Evolutionary conservation across 2,329 filamentous ascomycete species (phyloP).

Genomic region (Fusarium lyarnte): DNA sequence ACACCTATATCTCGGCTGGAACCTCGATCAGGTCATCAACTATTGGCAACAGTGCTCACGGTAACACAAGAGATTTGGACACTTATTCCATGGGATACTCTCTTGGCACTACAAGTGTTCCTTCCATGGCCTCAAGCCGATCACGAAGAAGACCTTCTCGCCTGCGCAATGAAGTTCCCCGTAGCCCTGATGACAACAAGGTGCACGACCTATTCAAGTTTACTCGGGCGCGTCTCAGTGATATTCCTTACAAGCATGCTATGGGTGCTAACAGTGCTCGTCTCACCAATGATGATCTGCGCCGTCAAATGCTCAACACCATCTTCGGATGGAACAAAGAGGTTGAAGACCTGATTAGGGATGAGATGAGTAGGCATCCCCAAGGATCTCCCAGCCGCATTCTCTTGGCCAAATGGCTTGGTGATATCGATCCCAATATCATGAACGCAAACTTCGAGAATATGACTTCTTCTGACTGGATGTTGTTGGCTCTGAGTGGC

Average conservation of each 20-base stretch:
- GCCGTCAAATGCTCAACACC: constrained; percentile 88
- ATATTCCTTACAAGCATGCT: constrained; percentile 82
- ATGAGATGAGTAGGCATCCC: constrained; percentile 82
- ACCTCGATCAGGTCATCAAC: constrained; percentile 56
- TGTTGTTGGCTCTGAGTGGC: constrained; percentile 89
- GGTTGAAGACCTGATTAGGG: constrained; percentile 80
- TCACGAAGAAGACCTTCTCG: constrained; percentile 68
- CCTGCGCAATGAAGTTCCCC: constrained; percentile 81
- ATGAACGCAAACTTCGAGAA: constrained; percentile 83
- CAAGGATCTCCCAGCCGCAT: constrained; percentile 80
- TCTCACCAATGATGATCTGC: constrained; percentile 80
- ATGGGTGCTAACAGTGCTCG: constrained; percentile 65
- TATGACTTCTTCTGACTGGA: constrained; percentile 97
- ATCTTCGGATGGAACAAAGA: constrained; percentile 97
- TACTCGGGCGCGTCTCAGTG: constrained; percentile 80
- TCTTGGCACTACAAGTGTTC: constrained; percentile 48
- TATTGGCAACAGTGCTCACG: constrained; percentile 36
- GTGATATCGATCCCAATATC: constrained; percentile 82
- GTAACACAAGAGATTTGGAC: constrained; percentile 52
- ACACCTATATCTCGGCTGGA: constrained; percentile 75
- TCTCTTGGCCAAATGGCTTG: constrained; percentile 91
- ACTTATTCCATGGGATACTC: constrained; percentile 62
- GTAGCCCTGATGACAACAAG: constrained; percentile 77
- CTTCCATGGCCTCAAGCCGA: constrained; percentile 60
- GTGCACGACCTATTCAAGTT: constrained; percentile 86